Percentiles rank a stretch among this genome's conserved stretches.
Evolutionary conservation across 176 grass and related monocot genomes (phyloP).

Genomic region (Hordeum vulgare): DNA sequence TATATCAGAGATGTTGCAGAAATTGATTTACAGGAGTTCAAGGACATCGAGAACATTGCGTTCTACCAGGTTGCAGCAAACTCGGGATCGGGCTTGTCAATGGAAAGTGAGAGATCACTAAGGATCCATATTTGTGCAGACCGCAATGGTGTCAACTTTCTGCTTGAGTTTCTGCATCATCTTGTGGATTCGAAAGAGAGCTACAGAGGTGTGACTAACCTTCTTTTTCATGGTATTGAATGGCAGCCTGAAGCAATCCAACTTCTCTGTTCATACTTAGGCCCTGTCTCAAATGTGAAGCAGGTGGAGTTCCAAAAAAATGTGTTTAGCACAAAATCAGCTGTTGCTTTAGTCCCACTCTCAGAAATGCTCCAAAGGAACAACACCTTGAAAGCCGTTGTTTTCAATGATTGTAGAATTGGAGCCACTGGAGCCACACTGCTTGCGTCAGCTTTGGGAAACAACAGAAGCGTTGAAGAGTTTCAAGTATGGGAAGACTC

Average conservation of each 20-base stretch:
- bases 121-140: conserved; percentile 50
- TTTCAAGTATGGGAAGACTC: conserved; percentile 87
- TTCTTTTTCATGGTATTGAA: conserved; percentile 73
- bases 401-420: conserved; percentile 66
- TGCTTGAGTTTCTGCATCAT: conserved; percentile 45
- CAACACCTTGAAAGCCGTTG: conserved; percentile 47
- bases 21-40: conserved; percentile 33
- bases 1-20: conserved; percentile 3
- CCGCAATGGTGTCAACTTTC: conserved; percentile 24
- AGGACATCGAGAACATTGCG: conserved; percentile 20
- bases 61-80: conserved; percentile 38
- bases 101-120: conserved; percentile 59
- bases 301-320: conserved; percentile 81
- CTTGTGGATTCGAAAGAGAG: conserved; percentile 35
- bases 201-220: conserved; percentile 42
- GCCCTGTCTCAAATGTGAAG: conserved; percentile 41
- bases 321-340: conserved; percentile 43
- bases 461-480: conserved; percentile 70
- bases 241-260: conserved; percentile 49
- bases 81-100: conserved; percentile 30
- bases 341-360: conserved; percentile 22
- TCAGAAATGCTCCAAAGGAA: conserved; percentile 64
- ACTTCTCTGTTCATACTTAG: conserved; percentile 45
- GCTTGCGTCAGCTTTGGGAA: conserved; percentile 71
- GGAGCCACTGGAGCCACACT: conserved; percentile 43